Evolutionary conservation across 2,329 filamentous ascomycete genomes (phyloP).

Genomic region (Anthostomella pinea): DNA sequence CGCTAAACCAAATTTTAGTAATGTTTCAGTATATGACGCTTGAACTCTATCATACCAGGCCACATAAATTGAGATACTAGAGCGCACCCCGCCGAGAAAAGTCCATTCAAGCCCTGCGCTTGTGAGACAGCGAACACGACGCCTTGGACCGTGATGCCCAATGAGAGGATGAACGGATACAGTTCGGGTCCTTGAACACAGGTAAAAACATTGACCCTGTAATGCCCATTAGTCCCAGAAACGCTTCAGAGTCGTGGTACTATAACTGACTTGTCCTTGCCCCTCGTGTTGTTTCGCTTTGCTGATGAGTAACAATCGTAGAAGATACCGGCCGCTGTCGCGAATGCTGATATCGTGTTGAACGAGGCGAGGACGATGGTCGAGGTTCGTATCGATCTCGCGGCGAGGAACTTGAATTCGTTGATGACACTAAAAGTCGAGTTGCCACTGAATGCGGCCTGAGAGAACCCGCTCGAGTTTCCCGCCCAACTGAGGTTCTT

Average conservation of each 20-base stretch:
- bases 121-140: slow-evolving; percentile 57
- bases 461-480: slow-evolving; percentile 24
- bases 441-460: slow-evolving; percentile 35
- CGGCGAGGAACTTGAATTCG: slow-evolving; percentile 49
- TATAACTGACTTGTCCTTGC: slow-evolving; percentile 42
- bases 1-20: slow-evolving; percentile 42
- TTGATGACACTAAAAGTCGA: slow-evolving; percentile 47
- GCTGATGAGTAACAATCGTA: slow-evolving; percentile 51
- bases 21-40: not conserved
- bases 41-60: slow-evolving; percentile 45
- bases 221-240: slow-evolving; percentile 16
- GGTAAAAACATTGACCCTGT: slow-evolving; percentile 32
- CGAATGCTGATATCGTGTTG: slow-evolving; percentile 57
- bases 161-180: slow-evolving; percentile 55
- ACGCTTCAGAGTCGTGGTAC: slow-evolving; percentile 2
- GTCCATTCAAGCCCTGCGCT: slow-evolving; percentile 49
- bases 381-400: slow-evolving; percentile 58
- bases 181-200: slow-evolving; percentile 47
- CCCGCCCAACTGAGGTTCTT: slow-evolving; percentile 25
- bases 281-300: slow-evolving; percentile 37
- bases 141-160: slow-evolving; percentile 57
- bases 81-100: slow-evolving; percentile 52
- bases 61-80: slow-evolving; percentile 56
- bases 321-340: slow-evolving; percentile 54
- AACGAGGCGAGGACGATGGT: slow-evolving; percentile 60